Evolutionary conservation across 805 yeast species (phyloP).

Genomic region (Suhomyces sp.): DNA sequence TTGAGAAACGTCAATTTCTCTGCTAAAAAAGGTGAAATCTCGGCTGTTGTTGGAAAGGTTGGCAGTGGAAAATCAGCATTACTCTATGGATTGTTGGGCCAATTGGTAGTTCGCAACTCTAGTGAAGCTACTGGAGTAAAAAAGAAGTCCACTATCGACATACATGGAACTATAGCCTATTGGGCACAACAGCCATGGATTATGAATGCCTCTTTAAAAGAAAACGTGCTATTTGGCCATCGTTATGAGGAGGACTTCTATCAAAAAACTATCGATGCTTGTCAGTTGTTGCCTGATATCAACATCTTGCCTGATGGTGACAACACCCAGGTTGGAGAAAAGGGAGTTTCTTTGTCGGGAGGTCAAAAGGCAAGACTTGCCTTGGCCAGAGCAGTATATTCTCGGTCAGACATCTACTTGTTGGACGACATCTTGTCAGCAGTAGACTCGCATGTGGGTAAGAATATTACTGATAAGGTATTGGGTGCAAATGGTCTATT

Average conservation of each 20-base stretch:
- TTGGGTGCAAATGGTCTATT: constrained; percentile 21
- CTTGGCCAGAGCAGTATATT: constrained; percentile 27
- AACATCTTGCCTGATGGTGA: constrained; percentile 28
- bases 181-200: constrained; percentile 27
- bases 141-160: constrained; percentile 6
- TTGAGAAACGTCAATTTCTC: constrained; percentile 18
- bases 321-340: constrained; percentile 27
- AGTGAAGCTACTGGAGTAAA: neutral
- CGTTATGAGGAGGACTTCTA: constrained; percentile 20
- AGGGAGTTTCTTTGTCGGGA: constrained; percentile 28
- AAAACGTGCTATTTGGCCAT: constrained; percentile 25
- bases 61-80: constrained; percentile 27
- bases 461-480: constrained; percentile 23
- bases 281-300: constrained; percentile 23
- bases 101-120: constrained; percentile 8
- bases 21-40: constrained; percentile 23
- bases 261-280: constrained; percentile 21
- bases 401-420: constrained; percentile 25
- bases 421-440: constrained; percentile 27
- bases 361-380: constrained; percentile 30
- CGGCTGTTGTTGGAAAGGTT: constrained; percentile 25
- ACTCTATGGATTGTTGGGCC: constrained; percentile 23
- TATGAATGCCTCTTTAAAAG: constrained; percentile 23
- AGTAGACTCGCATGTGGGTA: constrained; percentile 30
- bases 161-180: constrained; percentile 24